A percentile compares a stretch with the other conserved stretches of the same genome.
These are phyloP conservation scores for Pseudonitzschia multiseries DNA, from an alignment of 108 stramenopile genomes.

Conservation along the genomic window DNA sequence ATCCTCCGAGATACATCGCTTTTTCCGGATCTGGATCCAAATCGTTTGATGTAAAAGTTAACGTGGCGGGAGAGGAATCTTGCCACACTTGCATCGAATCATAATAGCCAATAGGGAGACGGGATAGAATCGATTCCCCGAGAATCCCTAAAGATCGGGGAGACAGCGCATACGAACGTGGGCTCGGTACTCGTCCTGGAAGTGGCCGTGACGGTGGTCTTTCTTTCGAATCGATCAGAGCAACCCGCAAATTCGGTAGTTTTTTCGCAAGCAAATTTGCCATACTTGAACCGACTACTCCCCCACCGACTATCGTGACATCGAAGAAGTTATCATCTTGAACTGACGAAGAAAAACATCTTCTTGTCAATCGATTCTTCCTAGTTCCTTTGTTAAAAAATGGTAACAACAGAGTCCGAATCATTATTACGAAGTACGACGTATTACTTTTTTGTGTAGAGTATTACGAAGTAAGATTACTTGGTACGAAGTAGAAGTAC, in stretches of 20 bases:
- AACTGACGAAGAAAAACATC: neutral
- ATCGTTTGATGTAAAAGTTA: constrained; percentile 69
- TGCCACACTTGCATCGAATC: constrained; percentile 90
- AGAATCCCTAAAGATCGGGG: constrained; percentile 61
- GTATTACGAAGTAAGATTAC: too few species aligned
- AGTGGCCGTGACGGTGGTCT: constrained; percentile 29
- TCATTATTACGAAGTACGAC: too few species aligned
- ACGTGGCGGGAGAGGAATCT: constrained; percentile 64
- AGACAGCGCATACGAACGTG: constrained; percentile 86
- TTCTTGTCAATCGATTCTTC: neutral
- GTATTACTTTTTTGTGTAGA: too few species aligned
- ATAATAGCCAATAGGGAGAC: constrained; percentile 58
- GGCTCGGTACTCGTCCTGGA: constrained; percentile 50
- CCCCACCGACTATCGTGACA: constrained; percentile 78
- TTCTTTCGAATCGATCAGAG: constrained; percentile 44
- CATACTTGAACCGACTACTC: constrained; percentile 68
- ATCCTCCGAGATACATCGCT: constrained; percentile 60
- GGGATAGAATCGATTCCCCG: constrained; percentile 41
- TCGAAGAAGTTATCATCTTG: constrained; percentile 30
- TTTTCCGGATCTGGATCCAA: constrained; percentile 26
- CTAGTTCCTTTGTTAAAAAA: neutral
- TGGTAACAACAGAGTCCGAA: too few species aligned
- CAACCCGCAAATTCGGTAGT: constrained; percentile 32
- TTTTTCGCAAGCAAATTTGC: constrained; percentile 52
- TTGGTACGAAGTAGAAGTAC: too few species aligned